Percentiles rank a stretch among this genome's conserved stretches.
These are phyloP conservation scores for Oryza meyeriana DNA, from an alignment of 176 grass and related monocot species.

Conservation along the genomic window DNA sequence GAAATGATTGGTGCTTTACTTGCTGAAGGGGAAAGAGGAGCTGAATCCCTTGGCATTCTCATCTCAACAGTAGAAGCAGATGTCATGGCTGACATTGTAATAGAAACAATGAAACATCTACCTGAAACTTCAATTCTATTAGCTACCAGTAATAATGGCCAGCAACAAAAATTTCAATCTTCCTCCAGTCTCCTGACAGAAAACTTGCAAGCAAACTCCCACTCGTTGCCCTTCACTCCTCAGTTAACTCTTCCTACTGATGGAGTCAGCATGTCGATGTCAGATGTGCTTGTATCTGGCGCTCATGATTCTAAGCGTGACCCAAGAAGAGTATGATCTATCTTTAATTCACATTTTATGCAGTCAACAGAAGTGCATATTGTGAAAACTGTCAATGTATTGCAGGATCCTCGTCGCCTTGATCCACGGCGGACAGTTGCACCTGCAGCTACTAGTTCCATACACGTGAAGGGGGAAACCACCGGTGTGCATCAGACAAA, in stretches of 20 bases:
- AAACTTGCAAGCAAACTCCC: slow-evolving; percentile 24
- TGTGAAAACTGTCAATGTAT: slow-evolving; percentile 37
- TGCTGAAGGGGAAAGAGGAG: slow-evolving; percentile 98
- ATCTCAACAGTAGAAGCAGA: slow-evolving; percentile 88
- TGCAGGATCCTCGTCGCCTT: slow-evolving; percentile 94
- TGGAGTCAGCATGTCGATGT: slow-evolving; percentile 33
- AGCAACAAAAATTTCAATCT: slow-evolving; percentile 31
- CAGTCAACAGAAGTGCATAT: slow-evolving; percentile 33
- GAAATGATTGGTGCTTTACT: slow-evolving; percentile 97
- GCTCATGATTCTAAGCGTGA: slow-evolving; percentile 82
- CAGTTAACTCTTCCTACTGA: slow-evolving; percentile 34
- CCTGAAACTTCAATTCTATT: slow-evolving; percentile 25
- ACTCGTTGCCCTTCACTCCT: slow-evolving; percentile 13
- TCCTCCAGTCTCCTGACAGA: slow-evolving; percentile 33
- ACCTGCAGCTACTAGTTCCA: slow-evolving; percentile 32
- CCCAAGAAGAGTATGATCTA: slow-evolving; percentile 82
- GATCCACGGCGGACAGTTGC: slow-evolving; percentile 81
- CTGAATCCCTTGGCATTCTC: slow-evolving; percentile 86
- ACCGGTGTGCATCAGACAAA: slow-evolving; percentile 31
- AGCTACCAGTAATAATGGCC: slow-evolving; percentile 30
- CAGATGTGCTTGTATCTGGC: slow-evolving; percentile 36
- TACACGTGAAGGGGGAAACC: slow-evolving; percentile 45
- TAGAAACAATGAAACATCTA: slow-evolving; percentile 99
- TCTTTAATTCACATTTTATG: slow-evolving; percentile 30
- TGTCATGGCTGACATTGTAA: slow-evolving; percentile 98